phyloP scores from a whole-genome alignment of 1,139 yeast species.

The Debaryomyces coudertii region DNA sequence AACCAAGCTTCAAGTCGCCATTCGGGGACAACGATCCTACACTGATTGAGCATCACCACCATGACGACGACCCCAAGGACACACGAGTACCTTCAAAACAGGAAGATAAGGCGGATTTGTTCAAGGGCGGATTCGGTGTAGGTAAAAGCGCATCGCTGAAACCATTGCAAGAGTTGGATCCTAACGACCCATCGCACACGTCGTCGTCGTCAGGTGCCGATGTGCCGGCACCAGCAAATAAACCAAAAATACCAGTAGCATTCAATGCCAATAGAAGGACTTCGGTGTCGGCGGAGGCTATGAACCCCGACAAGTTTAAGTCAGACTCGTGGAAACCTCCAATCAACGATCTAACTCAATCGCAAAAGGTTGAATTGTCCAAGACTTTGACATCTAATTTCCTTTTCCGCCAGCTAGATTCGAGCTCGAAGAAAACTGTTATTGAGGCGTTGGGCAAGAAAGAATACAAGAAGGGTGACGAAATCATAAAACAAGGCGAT shows the following conservation, averaged over 20 bases:
- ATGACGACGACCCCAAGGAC: constrained; percentile 12
- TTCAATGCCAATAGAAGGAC: constrained; percentile 85
- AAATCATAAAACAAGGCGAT: constrained; percentile 89
- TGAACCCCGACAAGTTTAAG: constrained; percentile 56
- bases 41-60: constrained; percentile 36
- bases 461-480: constrained; percentile 57
- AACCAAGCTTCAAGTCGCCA: constrained; percentile 64
- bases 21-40: constrained; percentile 68
- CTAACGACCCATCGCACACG: constrained; percentile 27
- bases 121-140: constrained; percentile 50
- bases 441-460: constrained; percentile 81
- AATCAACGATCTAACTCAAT: constrained; percentile 60
- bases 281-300: constrained; percentile 82
- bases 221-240: constrained; percentile 16
- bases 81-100: constrained; percentile 8
- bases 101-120: constrained; percentile 32
- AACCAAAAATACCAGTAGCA: constrained; percentile 47
- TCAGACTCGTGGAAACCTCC: constrained; percentile 79
- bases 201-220: constrained; percentile 12
- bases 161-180: constrained; percentile 31
- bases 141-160: constrained; percentile 29
- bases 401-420: constrained; percentile 75
- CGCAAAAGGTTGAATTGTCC: constrained; percentile 69
- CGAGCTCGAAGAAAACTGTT: constrained; percentile 74
- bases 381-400: constrained; percentile 78